phyloP scores from a whole-genome alignment of 768 basidiomycete species.

The Paxillus involutus region DNA sequence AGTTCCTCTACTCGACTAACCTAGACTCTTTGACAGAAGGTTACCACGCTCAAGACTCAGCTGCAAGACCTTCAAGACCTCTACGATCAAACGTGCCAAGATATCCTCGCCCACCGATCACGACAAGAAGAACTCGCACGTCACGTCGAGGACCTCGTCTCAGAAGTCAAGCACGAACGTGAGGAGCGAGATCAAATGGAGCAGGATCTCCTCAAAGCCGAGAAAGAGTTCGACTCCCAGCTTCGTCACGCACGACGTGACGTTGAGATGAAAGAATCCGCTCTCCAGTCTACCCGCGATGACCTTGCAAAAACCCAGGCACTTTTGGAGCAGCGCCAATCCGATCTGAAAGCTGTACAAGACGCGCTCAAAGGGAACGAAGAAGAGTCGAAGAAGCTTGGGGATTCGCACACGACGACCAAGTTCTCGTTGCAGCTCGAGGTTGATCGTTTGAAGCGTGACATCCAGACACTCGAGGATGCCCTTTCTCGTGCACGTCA shows the following conservation, averaged over 20 bases:
- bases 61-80: constrained; percentile 63
- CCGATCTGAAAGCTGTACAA: constrained; percentile 75
- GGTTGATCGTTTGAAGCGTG: constrained; percentile 80
- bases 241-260: constrained; percentile 59
- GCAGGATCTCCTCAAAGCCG: constrained; percentile 53
- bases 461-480: constrained; percentile 77
- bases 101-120: constrained; percentile 64
- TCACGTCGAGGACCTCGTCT: constrained; percentile 72
- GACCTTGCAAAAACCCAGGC: constrained; percentile 64
- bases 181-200: constrained; percentile 54
- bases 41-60: constrained; percentile 58
- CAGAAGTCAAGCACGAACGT: constrained; percentile 59
- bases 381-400: constrained; percentile 72
- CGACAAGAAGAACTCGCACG: constrained; percentile 77
- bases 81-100: constrained; percentile 62
- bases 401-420: constrained; percentile 82
- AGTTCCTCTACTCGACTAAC: neutral
- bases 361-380: constrained; percentile 69
- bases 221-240: constrained; percentile 63
- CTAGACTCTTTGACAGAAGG: constrained; percentile 53
- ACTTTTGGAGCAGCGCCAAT: constrained; percentile 68
- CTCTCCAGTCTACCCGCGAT: constrained; percentile 59
- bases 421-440: constrained; percentile 89
- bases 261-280: constrained; percentile 69
- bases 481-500: constrained; percentile 70